Conservation (phyloP, 140 eudicot species). For the Oenanthe javanica region DNA sequence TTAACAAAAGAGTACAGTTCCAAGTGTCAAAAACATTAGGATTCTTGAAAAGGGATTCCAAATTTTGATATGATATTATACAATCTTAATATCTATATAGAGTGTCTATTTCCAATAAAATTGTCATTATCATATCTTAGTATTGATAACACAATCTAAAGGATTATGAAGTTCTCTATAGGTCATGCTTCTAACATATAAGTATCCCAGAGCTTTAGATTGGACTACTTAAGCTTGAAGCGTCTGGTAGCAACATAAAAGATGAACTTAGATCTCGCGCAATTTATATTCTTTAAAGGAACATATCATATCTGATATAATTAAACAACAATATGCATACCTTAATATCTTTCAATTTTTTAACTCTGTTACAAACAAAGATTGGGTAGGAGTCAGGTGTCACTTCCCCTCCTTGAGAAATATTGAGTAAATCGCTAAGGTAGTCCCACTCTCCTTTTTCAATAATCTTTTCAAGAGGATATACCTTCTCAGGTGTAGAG, state of each 20-base stretch:
- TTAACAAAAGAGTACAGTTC: background rate
- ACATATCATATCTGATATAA: no score
- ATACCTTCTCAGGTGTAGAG: constrained; percentile 45
- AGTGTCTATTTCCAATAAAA: background rate
- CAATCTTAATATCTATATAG: background rate
- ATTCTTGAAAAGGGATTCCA: background rate
- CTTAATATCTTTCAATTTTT: no score
- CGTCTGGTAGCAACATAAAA: background rate
- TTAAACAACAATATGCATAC: no score
- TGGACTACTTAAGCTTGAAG: background rate
- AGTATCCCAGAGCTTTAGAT: background rate
- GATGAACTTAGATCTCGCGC: background rate
- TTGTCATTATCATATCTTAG: background rate
- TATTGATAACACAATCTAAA: background rate
- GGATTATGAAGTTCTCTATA: background rate
- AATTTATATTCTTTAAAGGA: no score
- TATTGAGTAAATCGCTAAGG: constrained; percentile 47
- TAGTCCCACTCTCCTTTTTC: constrained; percentile 69
- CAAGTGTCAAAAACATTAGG: background rate
- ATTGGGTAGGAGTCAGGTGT: constrained; percentile 1
- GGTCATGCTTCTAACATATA: background rate
- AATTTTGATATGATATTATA: background rate
- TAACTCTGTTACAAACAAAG: no score
- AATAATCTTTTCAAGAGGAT: constrained; percentile 76
- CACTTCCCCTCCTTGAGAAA: constrained; percentile 33